Conservation (phyloP, 2,329 filamentous ascomycete species). For the Cadophora sp. region DNA sequence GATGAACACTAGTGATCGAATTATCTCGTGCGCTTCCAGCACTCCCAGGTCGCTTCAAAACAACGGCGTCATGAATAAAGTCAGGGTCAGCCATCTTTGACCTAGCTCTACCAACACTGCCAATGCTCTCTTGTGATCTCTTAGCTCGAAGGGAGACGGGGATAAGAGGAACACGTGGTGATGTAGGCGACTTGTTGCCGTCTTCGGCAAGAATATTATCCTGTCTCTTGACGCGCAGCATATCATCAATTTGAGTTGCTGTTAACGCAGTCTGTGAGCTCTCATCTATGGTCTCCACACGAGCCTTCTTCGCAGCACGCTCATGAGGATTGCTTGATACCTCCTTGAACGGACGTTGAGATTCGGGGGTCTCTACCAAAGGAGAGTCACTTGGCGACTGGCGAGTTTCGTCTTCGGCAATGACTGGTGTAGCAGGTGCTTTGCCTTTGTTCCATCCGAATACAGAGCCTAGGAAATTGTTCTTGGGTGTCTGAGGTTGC, state of each 20-base stretch:
- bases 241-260: conserved; percentile 78
- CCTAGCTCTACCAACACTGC: conserved; percentile 50
- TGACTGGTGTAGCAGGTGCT: conserved; percentile 51
- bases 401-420: conserved; percentile 70
- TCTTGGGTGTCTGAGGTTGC: conserved; percentile 50
- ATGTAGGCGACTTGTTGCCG: conserved; percentile 34
- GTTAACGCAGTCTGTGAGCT: conserved; percentile 85
- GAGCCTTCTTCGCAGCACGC: conserved; percentile 49
- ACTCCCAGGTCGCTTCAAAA: conserved; percentile 70
- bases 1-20: conserved; percentile 56
- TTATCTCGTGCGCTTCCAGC: conserved; percentile 68
- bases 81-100: conserved; percentile 47
- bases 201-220: conserved; percentile 38
- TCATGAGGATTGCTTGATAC: conserved; percentile 63
- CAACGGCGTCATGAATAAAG: conserved; percentile 46
- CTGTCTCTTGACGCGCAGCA: conserved; percentile 64
- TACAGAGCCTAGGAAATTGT: conserved; percentile 51
- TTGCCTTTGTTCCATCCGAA: conserved; percentile 54
- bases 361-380: conserved; percentile 57
- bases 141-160: conserved; percentile 51
- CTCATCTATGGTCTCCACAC: conserved; percentile 65
- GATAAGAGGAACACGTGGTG: conserved; percentile 41
- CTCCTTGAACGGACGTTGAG: conserved; percentile 64
- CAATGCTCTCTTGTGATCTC: conserved; percentile 57
- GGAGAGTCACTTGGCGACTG: conserved; percentile 61